phyloP scores from a whole-genome alignment of 495 filamentous ascomycete species.

The Daldinia loculata region DNA sequence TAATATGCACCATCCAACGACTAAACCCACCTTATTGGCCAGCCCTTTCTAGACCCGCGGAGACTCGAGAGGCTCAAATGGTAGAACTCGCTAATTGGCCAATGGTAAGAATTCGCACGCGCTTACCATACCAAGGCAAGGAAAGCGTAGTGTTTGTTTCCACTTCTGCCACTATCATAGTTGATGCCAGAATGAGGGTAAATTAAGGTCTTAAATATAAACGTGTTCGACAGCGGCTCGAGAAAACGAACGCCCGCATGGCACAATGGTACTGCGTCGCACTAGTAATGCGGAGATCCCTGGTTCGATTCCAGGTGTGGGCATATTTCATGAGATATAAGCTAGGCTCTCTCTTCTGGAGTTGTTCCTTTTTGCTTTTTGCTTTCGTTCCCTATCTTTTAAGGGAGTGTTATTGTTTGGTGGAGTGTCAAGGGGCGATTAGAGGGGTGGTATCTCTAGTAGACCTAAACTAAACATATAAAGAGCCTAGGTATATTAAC shows the following conservation, averaged over 20 bases:
- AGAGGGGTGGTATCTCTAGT: background rate
- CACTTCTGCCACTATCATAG: background rate
- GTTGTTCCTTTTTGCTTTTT: background rate
- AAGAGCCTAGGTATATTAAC: background rate
- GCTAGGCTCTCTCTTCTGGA: background rate
- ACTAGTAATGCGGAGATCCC: slow-evolving; percentile 27
- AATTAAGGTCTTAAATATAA: background rate
- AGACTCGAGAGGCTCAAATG: background rate
- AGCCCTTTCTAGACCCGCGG: background rate
- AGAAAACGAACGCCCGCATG: slow-evolving; percentile 3
- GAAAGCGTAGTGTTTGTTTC: background rate
- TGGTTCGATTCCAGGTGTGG: slow-evolving; percentile 28
- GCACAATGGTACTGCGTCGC: slow-evolving; percentile 21
- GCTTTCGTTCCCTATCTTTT: background rate
- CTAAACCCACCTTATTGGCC: background rate
- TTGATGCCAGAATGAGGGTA: background rate
- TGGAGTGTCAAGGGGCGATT: no score
- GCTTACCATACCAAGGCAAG: no score
- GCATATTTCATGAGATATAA: slow-evolving; percentile 2
- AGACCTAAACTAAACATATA: background rate
- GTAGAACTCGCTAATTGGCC: background rate
- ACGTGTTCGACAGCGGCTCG: background rate
- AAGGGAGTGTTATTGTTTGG: background rate
- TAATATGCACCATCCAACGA: background rate
- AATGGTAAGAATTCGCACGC: background rate